phyloP scores from a whole-genome alignment of 1,139 yeast species.

The Candida glucosophila region DNA sequence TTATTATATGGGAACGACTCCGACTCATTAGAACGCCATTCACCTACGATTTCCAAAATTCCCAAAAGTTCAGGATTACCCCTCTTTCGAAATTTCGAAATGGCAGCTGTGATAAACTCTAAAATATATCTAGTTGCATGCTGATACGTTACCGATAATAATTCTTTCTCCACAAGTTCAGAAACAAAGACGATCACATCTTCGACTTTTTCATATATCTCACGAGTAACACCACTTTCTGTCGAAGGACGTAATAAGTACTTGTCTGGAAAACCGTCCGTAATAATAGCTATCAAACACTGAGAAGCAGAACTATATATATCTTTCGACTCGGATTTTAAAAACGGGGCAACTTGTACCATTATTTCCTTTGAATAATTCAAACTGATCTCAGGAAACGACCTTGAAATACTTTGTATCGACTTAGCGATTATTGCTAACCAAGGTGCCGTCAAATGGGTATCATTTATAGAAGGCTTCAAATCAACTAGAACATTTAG shows the following conservation, averaged over 20 bases:
- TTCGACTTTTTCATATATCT: constrained; percentile 49
- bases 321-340: constrained; percentile 59
- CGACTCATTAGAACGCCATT: constrained; percentile 74
- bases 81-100: constrained; percentile 58
- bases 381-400: constrained; percentile 53
- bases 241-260: constrained; percentile 45
- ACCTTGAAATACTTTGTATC: constrained; percentile 53
- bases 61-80: constrained; percentile 65
- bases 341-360: constrained; percentile 48
- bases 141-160: constrained; percentile 68
- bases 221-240: constrained; percentile 26
- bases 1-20: constrained; percentile 61
- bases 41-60: constrained; percentile 68
- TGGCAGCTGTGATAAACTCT: constrained; percentile 56
- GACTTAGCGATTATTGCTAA: constrained; percentile 90
- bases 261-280: constrained; percentile 57
- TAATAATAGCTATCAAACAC: constrained; percentile 69
- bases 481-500: constrained; percentile 68
- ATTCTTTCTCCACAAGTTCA: constrained; percentile 43
- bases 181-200: constrained; percentile 41
- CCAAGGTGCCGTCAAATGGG: constrained; percentile 90
- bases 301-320: constrained; percentile 76
- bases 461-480: constrained; percentile 74
- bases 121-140: constrained; percentile 70
- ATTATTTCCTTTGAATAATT: constrained; percentile 49